Conservation (phyloP, 2,329 filamentous ascomycete genomes). For the Penicillium vulpinum region DNA sequence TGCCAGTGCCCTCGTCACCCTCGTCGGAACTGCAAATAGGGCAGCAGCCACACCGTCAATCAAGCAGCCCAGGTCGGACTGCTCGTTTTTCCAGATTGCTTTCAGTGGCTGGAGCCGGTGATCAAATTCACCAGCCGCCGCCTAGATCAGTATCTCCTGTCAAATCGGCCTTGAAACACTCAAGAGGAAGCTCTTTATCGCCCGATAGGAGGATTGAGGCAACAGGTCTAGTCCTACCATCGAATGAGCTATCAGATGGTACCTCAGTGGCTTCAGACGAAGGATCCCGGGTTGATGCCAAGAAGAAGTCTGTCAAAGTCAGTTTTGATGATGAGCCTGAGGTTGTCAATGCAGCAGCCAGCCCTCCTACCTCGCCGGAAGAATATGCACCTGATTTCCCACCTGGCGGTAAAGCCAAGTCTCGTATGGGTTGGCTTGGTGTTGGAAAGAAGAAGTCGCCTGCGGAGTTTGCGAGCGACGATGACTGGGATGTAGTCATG, state of each 20-base stretch:
- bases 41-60: constrained; percentile 29
- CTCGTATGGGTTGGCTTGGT: constrained; percentile 38
- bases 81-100: constrained; percentile 59
- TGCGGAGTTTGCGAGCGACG: constrained; percentile 36
- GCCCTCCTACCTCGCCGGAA: constrained; percentile 44
- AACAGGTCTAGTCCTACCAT: constrained; percentile 31
- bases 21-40: constrained; percentile 16
- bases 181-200: constrained; percentile 47
- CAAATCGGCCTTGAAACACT: constrained; percentile 62
- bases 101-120: constrained; percentile 47
- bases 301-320: constrained; percentile 58
- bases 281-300: constrained; percentile 41
- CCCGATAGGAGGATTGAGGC: constrained; percentile 32
- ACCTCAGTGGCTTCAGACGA: constrained; percentile 53
- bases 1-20: constrained; percentile 20
- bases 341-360: constrained; percentile 48
- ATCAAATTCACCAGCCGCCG: constrained; percentile 58
- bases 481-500: constrained; percentile 58
- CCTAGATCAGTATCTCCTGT: constrained; percentile 61
- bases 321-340: constrained; percentile 68
- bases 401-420: constrained; percentile 31
- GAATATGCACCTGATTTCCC: constrained; percentile 39
- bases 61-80: constrained; percentile 53
- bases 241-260: constrained; percentile 59
- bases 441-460: constrained; percentile 35